phyloP scores from a whole-genome alignment of 345 rosid genomes.

The Brassica cretica region DNA sequence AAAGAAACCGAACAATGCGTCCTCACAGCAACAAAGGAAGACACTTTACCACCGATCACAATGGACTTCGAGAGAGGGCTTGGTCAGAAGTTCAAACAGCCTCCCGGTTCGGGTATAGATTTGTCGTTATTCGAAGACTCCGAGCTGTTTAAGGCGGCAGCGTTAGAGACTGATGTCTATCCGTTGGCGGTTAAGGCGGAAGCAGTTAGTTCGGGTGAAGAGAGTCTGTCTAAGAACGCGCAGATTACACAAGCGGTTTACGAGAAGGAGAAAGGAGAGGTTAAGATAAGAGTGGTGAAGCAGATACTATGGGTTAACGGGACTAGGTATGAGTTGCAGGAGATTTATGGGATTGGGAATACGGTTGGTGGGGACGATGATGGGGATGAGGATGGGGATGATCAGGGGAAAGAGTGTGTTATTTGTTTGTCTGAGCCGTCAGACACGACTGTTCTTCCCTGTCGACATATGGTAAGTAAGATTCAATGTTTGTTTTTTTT shows the following conservation, averaged over 20 bases:
- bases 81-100: conserved; percentile 78
- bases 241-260: conserved; percentile 75
- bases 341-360: conserved; percentile 92
- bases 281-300: conserved; percentile 60
- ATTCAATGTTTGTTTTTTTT: not conserved
- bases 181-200: conserved; percentile 85
- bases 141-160: conserved; percentile 49
- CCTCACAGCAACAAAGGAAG: conserved; percentile 61
- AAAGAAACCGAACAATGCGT: conserved; percentile 73
- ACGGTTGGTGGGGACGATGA: conserved; percentile 58
- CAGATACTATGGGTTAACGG: conserved; percentile 84
- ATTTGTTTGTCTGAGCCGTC: conserved; percentile 91
- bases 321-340: conserved; percentile 84
- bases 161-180: conserved; percentile 50
- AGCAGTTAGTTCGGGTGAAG: conserved; percentile 48
- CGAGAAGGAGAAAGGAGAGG: conserved; percentile 77
- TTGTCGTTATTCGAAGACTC: conserved; percentile 62
- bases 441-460: conserved; percentile 91
- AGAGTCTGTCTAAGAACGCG: conserved; percentile 48
- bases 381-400: conserved; percentile 55
- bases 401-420: conserved; percentile 89
- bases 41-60: conserved; percentile 55
- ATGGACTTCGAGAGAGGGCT: conserved; percentile 73
- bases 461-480: conserved; percentile 94
- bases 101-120: conserved; percentile 76